Percentiles rank a stretch among this genome's conserved stretches.
These are phyloP conservation scores for Nemania bipapillata DNA, from an alignment of 2,329 filamentous ascomycete genomes.

Conservation along the genomic window DNA sequence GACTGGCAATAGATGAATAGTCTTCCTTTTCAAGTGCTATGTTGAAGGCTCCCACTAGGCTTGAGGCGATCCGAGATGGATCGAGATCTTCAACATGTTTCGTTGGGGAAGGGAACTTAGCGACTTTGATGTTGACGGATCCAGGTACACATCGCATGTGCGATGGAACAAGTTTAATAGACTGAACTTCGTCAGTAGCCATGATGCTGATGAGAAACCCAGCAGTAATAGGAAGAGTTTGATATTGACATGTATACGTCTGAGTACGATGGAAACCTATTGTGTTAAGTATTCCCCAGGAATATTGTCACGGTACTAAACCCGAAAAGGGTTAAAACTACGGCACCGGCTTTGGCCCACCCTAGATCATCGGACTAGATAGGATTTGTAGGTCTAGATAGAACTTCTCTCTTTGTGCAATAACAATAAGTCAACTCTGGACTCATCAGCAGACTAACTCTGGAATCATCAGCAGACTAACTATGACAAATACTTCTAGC, in stretches of 20 bases:
- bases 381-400: too few species aligned
- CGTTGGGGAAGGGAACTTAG: conserved; percentile 18
- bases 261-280: not conserved
- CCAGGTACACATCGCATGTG: conserved; percentile 28
- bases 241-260: not conserved
- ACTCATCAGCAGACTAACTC: too few species aligned
- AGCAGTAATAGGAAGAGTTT: not conserved
- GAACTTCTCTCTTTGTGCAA: too few species aligned
- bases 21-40: conserved; percentile 9
- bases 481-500: too few species aligned
- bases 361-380: too few species aligned
- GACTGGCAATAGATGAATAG: conserved; percentile 3
- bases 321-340: too few species aligned
- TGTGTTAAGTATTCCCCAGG: not conserved
- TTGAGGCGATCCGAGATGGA: conserved; percentile 7
- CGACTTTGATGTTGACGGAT: conserved; percentile 23
- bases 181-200: conserved; percentile 19
- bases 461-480: too few species aligned
- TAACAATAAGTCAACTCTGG: too few species aligned
- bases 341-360: too few species aligned
- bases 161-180: conserved; percentile 10
- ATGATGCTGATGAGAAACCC: conserved; percentile 5
- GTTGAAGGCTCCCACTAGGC: conserved; percentile 14
- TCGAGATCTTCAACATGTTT: conserved; percentile 4
- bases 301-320: too few species aligned